Evolutionary conservation across 345 rosid species (phyloP), one percentile per base, ranked within the genome.

Genomic region (Citrus glauca): DNA sequence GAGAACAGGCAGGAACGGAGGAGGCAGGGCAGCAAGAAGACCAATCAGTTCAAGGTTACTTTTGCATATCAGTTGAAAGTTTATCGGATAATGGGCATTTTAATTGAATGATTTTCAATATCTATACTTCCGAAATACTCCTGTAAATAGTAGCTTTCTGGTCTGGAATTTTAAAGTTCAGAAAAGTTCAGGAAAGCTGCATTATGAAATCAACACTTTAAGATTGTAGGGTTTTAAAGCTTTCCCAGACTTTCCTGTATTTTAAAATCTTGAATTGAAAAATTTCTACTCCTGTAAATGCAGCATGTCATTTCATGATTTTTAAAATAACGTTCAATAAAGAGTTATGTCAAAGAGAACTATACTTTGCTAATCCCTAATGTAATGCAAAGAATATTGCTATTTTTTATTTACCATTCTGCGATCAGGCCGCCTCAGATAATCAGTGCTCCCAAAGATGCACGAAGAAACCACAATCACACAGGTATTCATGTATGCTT

Each of bases 361-460:
- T 40, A 19, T n/a, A 76, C 32, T 69, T 27, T 8, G n/a, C 50
- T 13, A 13, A 45, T 45, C 4, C 17, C 17, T 45, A 45, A 42
- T 45, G 50, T 45, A 45, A 56, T 33, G 57, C 20, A 82, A 53
- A 64, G 24, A 73, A 60, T 24, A 42, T 56, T 19, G 28, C 25
- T 32, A 61, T 40, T 56, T 56, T 78, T 53, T 62, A 64, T 27
- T 17, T 86, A 95, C 99, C 86, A 68, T 86, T 86, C 78, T 89
- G 82, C 86, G 90, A 20, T 91, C 89, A 79, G 99, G 99, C 83
- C 94, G 84, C 84, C 99, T 87, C 75, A 95, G 82, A 82, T 93
- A 93, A 86, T 95, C 99, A 81, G 92, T 93, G 88, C 91, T 93
- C 64, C 98, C 98, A 19, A 95, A 93, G 64, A 95, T 95, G 89